Evolutionary conservation across 2,329 filamentous ascomycete genomes (phyloP).

Genomic region (Lanzia echinophila): DNA sequence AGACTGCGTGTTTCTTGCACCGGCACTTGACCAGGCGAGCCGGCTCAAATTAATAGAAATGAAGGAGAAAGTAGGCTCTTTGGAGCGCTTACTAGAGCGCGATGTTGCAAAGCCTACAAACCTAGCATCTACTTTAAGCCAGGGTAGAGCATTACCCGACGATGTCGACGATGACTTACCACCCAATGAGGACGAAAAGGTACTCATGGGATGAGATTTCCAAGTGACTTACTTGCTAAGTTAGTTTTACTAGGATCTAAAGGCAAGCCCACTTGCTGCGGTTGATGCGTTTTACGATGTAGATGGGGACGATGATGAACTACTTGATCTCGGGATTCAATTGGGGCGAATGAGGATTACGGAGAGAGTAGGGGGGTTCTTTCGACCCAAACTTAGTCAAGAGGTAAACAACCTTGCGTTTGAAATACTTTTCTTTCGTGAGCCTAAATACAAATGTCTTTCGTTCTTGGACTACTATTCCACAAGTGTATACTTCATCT

Average conservation of each 20-base stretch:
- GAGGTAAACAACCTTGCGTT: conserved; percentile 46
- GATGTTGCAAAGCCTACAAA: conserved; percentile 50
- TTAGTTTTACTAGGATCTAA: conserved; percentile 38
- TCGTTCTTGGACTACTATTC: no score
- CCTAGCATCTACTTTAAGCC: conserved; percentile 5
- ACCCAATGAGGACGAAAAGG: conserved; percentile 49
- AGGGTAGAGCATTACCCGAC: conserved; percentile 32
- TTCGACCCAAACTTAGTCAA: conserved; percentile 62
- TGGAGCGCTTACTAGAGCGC: conserved; percentile 63
- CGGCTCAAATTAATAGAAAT: conserved; percentile 67
- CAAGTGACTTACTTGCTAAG: not conserved
- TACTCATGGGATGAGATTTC: not conserved
- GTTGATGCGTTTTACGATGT: conserved; percentile 64
- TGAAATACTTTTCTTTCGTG: not conserved
- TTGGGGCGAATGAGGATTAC: conserved; percentile 68
- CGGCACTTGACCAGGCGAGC: conserved; percentile 55
- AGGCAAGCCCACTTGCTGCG: conserved; percentile 55
- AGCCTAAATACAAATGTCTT: no score
- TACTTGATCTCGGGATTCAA: conserved; percentile 65
- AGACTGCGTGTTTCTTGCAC: conserved; percentile 37
- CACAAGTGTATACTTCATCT: no score
- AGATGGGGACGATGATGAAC: conserved; percentile 55
- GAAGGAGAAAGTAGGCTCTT: conserved; percentile 69
- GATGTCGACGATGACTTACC: conserved; percentile 41
- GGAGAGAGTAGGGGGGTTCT: conserved; percentile 66